Percentiles rank a stretch among this genome's conserved stretches.
These are phyloP conservation scores for Stemphylium beticola DNA, from an alignment of 2,329 filamentous ascomycete genomes.

Conservation along the genomic window DNA sequence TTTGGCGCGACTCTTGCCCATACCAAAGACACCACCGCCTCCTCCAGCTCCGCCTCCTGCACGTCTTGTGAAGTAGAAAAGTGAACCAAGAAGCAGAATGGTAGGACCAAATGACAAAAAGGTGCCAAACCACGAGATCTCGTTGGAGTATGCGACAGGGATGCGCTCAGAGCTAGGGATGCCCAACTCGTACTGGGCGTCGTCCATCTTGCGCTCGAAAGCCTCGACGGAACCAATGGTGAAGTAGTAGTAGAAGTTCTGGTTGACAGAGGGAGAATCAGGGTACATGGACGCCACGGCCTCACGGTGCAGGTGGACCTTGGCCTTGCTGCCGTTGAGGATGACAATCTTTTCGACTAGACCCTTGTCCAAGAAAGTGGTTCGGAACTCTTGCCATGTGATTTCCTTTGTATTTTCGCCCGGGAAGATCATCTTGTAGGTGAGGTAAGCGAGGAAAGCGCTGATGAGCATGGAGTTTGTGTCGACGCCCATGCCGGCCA, in stretches of 20 bases:
- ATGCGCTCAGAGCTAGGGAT: slow-evolving; percentile 90
- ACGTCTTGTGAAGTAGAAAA: slow-evolving; percentile 79
- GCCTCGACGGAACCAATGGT: slow-evolving; percentile 92
- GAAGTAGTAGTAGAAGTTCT: slow-evolving; percentile 86
- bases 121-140: slow-evolving; percentile 74
- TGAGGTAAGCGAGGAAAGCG: slow-evolving; percentile 66
- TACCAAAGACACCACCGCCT: slow-evolving; percentile 81
- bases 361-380: slow-evolving; percentile 93
- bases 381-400: slow-evolving; percentile 96
- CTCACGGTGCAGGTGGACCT: slow-evolving; percentile 79
- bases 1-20: slow-evolving; percentile 94
- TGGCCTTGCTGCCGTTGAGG: slow-evolving; percentile 76
- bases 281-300: slow-evolving; percentile 75
- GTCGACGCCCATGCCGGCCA: slow-evolving; percentile 53
- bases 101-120: slow-evolving; percentile 86
- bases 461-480: slow-evolving; percentile 62
- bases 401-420: slow-evolving; percentile 77
- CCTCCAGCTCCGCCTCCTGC: slow-evolving; percentile 68
- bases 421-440: slow-evolving; percentile 67
- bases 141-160: slow-evolving; percentile 83
- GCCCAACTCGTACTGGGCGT: slow-evolving; percentile 83
- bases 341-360: slow-evolving; percentile 91
- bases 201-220: slow-evolving; percentile 87
- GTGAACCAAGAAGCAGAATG: slow-evolving; percentile 79
- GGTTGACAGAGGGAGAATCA: slow-evolving; percentile 71